Evolutionary conservation across 2,329 filamentous ascomycete genomes (phyloP), one percentile per base, ranked within the genome.

Genomic region (Bipolaris bicolor): DNA sequence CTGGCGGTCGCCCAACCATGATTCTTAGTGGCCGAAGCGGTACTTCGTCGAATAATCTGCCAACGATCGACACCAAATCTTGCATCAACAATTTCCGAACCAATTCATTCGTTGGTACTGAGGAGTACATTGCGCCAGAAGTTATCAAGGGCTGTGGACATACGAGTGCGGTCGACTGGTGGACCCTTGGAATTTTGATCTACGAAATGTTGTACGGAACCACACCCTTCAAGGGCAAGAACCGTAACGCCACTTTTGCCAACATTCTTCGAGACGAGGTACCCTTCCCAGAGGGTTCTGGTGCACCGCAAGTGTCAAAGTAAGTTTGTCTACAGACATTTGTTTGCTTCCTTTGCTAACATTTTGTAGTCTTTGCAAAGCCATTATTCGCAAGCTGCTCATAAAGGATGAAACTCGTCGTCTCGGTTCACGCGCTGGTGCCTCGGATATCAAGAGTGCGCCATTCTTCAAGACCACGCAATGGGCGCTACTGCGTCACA

Each of bases 131-230:
- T 72, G 95, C 95, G 1, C 95, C 95, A 1, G 95, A 99, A 77
- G 95, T 99, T 34, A 99, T 99, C 76, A 98, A 98, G 80, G 95
- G 95, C 37, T 97, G 94, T 73, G 95, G 95, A 22, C 95, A 99
- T 78, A 99, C 95, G 7, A 98, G 94, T 74, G 95, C 95, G 13
- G 95, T 99, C 13, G 95, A 99, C 77, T 99, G 95, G 95, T 99
- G 95, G 95, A 99, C 95, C 0, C 79, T 99, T 51, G 95, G 95
- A 18, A 98, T 99, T 66, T 80, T 99, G 72, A 92, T 99, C 55
- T 99, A 98, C 76, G 95, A 99, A 78, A 99, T 99, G 95, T 83
- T 99, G 34, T 99, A 94, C 79, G 95, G 95, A 53, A 99, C 94
- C 0, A 99, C 95, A 0, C 95, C 95, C 1, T 99, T 99, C 84